Evolutionary conservation across 1,139 yeast species (phyloP).

Genomic region (Candida sanyaensis): DNA sequence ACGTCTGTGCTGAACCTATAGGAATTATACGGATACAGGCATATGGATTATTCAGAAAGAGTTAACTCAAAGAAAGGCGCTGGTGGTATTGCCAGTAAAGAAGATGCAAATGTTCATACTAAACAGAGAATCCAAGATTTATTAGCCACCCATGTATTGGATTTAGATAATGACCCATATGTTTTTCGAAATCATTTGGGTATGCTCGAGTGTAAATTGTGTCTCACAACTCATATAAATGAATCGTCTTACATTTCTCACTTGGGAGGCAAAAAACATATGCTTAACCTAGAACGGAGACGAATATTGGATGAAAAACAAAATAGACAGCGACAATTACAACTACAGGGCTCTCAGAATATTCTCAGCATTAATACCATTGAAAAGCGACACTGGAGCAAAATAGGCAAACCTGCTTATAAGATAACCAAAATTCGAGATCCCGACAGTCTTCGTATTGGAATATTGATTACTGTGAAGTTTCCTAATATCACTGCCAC

Average conservation of each 20-base stretch:
- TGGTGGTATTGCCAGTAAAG: conserved; percentile 76
- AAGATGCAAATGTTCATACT: conserved; percentile 67
- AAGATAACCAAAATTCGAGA: conserved; percentile 69
- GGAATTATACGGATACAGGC: no score
- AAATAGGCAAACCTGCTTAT: conserved; percentile 74
- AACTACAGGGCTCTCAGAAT: conserved; percentile 6
- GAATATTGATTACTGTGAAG: conserved; percentile 61
- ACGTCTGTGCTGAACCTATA: no score
- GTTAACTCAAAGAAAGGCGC: conserved; percentile 48
- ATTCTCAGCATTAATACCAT: conserved; percentile 32
- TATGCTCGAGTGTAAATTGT: conserved; percentile 70
- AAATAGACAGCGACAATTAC: conserved; percentile 17
- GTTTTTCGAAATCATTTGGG: conserved; percentile 76
- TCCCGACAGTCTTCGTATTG: conserved; percentile 55
- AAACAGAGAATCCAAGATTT: conserved; percentile 65
- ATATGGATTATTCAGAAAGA: conserved; percentile 49
- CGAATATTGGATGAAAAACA: conserved; percentile 44
- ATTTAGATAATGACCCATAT: conserved; percentile 76
- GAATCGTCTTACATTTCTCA: conserved; percentile 82
- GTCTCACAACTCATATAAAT: conserved; percentile 72
- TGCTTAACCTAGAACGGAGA: conserved; percentile 63
- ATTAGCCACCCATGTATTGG: conserved; percentile 58
- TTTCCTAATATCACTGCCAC: conserved; percentile 50
- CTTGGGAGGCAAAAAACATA: conserved; percentile 78
- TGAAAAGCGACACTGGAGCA: conserved; percentile 51